phyloP scores from a whole-genome alignment of 306 rosid genomes.

The Abrus precatorius region DNA sequence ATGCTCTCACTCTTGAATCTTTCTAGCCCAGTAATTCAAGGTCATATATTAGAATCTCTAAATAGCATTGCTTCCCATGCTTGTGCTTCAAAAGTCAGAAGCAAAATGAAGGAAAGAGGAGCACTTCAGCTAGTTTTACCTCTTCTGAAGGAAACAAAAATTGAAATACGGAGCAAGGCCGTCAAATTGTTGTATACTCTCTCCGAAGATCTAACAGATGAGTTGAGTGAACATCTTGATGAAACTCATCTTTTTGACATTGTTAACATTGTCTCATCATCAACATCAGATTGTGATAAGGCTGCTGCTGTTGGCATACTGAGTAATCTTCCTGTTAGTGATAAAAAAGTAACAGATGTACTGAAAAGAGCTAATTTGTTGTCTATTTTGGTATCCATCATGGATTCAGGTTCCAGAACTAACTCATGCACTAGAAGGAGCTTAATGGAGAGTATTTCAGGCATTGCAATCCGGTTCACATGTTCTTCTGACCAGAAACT shows the following conservation, averaged over 20 bases:
- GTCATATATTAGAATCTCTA: conserved; percentile 75
- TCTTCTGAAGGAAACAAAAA: conserved; percentile 65
- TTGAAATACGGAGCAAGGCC: conserved; percentile 59
- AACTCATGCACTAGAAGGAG: conserved; percentile 38
- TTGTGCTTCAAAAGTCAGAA: conserved; percentile 62
- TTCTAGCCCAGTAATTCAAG: conserved; percentile 72
- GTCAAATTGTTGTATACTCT: conserved; percentile 68
- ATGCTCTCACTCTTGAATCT: conserved; percentile 83
- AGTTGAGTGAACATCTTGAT: conserved; percentile 68
- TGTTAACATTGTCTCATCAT: conserved; percentile 60
- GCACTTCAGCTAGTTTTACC: conserved; percentile 80
- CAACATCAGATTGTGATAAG: conserved; percentile 63
- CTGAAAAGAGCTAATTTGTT: conserved; percentile 66
- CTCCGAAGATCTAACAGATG: conserved; percentile 71
- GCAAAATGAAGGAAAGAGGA: conserved; percentile 73
- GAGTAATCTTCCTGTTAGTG: conserved; percentile 65
- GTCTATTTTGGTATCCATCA: conserved; percentile 62
- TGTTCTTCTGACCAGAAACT: conserved; percentile 71
- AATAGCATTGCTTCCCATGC: conserved; percentile 69
- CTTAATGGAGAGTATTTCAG: conserved; percentile 61
- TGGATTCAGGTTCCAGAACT: conserved; percentile 54
- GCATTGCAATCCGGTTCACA: conserved; percentile 68
- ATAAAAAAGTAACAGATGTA: conserved; percentile 65
- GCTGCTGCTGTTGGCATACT: conserved; percentile 74
- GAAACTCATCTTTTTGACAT: conserved; percentile 57